Base-by-base conservation (phyloP, 306 rosid genomes). In the Castanea crenata region DNA sequence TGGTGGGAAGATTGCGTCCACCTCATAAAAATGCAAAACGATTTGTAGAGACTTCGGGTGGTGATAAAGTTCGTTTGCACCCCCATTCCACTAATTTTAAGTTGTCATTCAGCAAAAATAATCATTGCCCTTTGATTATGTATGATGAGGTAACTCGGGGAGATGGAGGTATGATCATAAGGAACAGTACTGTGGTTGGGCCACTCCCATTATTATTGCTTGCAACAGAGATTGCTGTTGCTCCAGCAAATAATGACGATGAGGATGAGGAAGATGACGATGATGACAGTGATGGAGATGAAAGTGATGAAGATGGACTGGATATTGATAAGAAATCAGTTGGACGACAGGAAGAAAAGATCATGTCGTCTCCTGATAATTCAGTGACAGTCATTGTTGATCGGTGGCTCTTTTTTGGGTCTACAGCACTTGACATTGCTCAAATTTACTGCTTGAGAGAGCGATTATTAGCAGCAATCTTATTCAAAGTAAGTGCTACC, bases 361-460 rank as follows among this genome's bases (percentile, higher is more conserved):
- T 91, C 23, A 89, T 95, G 99, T 86, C 92, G 14, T 84, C 91
- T 65, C 98, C 99, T 59, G 96, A 88, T 69, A 89, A 87, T 61
- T 74, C 77, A 34, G 98, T 95, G 34, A 83, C 59, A 73, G 86
- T 93, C 35, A 85, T 95, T 77, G 88, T 89, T 77, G 97, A 95
- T 80, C 89, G 99, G 15, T 95, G 98, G 98, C 90, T 91, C 73
- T 71, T 74, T 81, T 90, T 85, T 78, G 65, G 79, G 77, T 91
- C 92, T 51, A 89, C 83, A 21, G 97, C 99, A 72, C 92, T 95
- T n/a, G 98, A 91, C 76, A 90, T 95, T 85, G 97, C 99, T 81
- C 97, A 93, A 85, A 71, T 95, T 41, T 93, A 95, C 83, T 90
- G 97, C 88, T 82, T 93, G 92, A 92, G 96, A 82, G 98, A 95